These are phyloP conservation scores for Kuraishia capsulata DNA, from an alignment of 805 yeast species.

Conservation along the genomic window DNA sequence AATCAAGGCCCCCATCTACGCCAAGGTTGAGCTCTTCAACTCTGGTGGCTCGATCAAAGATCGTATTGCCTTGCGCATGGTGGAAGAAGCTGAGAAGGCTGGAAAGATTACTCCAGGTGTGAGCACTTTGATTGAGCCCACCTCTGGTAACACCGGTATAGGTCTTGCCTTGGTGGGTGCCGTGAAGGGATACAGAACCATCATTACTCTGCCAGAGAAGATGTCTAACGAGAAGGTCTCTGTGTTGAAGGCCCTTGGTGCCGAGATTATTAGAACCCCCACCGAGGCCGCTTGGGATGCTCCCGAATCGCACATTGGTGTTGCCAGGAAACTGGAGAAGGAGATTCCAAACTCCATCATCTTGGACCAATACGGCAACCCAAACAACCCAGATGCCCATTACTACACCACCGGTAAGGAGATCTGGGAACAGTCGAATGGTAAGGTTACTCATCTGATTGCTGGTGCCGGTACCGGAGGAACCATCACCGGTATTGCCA, in stretches of 20 bases:
- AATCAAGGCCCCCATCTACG: constrained; percentile 60
- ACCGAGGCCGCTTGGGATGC: constrained; percentile 91
- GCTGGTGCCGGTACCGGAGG: constrained; percentile 97
- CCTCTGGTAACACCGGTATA: constrained; percentile 88
- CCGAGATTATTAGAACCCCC: constrained; percentile 86
- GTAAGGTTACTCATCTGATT: constrained; percentile 62
- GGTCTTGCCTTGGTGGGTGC: constrained; percentile 86
- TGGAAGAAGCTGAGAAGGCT: constrained; percentile 70
- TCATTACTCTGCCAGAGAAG: constrained; percentile 83
- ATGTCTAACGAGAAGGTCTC: constrained; percentile 89
- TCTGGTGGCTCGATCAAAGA: constrained; percentile 90
- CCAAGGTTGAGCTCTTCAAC: constrained; percentile 75
- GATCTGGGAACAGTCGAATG: constrained; percentile 72
- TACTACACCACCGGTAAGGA: constrained; percentile 79
- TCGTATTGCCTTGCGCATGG: constrained; percentile 81
- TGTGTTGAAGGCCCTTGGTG: constrained; percentile 82
- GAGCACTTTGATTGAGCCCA: constrained; percentile 77
- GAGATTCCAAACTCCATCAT: constrained; percentile 82
- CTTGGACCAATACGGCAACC: constrained; percentile 74
- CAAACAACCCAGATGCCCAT: constrained; percentile 77
- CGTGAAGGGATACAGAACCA: constrained; percentile 77
- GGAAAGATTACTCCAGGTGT: constrained; percentile 76
- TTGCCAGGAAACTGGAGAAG: constrained; percentile 67
- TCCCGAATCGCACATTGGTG: constrained; percentile 87
- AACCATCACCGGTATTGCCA: constrained; percentile 76